Percentiles rank a stretch among this genome's conserved stretches.
Conservation (phyloP, 495 filamentous ascomycete species). For the Aspergillus sclerotioniger region DNA sequence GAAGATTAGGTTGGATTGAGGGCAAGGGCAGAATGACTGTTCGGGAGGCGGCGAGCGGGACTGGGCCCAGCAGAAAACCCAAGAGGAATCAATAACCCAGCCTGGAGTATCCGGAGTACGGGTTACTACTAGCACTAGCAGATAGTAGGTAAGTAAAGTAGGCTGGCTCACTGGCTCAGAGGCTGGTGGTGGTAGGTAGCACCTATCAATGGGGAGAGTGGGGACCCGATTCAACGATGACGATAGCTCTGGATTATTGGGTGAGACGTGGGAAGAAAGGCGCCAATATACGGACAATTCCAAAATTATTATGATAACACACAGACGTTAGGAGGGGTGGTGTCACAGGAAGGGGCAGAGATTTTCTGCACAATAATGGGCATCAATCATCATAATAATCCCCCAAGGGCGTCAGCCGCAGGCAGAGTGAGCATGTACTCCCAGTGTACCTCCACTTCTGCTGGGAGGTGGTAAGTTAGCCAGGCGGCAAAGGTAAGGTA, state of each 20-base stretch:
- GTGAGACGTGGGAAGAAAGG: not conserved
- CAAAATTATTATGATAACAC: too few species aligned
- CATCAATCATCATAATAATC: not conserved
- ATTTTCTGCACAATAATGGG: not conserved
- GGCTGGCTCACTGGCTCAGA: too few species aligned
- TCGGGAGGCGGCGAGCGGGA: constrained; percentile 26
- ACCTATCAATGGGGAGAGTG: constrained; percentile 2
- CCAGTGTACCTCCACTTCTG: not conserved
- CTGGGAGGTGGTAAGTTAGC: not conserved
- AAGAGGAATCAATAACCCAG: not conserved
- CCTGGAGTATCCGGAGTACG: not conserved
- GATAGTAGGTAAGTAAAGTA: not conserved
- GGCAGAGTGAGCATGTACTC: not conserved
- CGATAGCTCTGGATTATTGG: constrained; percentile 2
- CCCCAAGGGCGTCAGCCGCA: not conserved
- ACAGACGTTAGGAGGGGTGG: not conserved
- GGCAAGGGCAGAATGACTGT: constrained; percentile 23
- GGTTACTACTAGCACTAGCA: not conserved
- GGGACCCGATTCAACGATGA: constrained; percentile 5
- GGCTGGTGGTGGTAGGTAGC: not conserved
- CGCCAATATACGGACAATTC: too few species aligned
- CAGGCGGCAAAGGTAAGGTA: not conserved
- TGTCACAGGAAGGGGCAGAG: constrained; percentile 6
- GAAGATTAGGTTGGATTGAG: constrained; percentile 8
- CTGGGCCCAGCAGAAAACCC: constrained; percentile 10